A percentile compares a stretch with the other conserved stretches of the same genome.
Evolutionary conservation across 129 eudicot species (phyloP).

Genomic region (Solidago caesia): DNA sequence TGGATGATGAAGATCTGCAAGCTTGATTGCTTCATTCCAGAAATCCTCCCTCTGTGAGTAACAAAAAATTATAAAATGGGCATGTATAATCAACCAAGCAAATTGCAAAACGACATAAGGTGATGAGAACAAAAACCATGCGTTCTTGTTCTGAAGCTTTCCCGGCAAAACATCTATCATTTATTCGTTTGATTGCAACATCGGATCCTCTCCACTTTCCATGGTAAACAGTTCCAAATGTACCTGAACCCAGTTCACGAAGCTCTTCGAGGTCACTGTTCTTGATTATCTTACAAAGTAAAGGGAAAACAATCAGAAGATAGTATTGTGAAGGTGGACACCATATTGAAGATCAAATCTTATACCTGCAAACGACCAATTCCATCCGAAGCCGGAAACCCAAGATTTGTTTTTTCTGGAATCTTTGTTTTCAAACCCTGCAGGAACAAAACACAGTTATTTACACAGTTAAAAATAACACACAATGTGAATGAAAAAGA

Average conservation of each 20-base stretch:
- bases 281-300: too few species aligned
- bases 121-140: neutral
- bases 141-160: too few species aligned
- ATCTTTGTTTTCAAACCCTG: conserved; percentile 56
- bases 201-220: conserved; percentile 99
- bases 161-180: conserved; percentile 85
- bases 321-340: neutral
- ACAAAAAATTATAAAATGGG: conserved; percentile 6
- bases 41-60: conserved; percentile 69
- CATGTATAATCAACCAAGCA: neutral
- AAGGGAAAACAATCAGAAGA: neutral
- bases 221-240: conserved; percentile 94
- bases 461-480: conserved; percentile 6
- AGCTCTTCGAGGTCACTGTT: conserved; percentile 87
- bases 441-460: conserved; percentile 5
- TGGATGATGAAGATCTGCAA: conserved; percentile 96
- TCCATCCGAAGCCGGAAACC: conserved; percentile 75
- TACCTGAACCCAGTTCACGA: conserved; percentile 91
- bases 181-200: conserved; percentile 89
- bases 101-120: neutral
- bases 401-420: conserved; percentile 62
- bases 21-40: conserved; percentile 93
- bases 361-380: conserved; percentile 84
- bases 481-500: neutral
- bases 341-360: neutral